These are phyloP conservation scores for Amanita phalloides DNA, from an alignment of 768 basidiomycete genomes.

Conservation along the genomic window DNA sequence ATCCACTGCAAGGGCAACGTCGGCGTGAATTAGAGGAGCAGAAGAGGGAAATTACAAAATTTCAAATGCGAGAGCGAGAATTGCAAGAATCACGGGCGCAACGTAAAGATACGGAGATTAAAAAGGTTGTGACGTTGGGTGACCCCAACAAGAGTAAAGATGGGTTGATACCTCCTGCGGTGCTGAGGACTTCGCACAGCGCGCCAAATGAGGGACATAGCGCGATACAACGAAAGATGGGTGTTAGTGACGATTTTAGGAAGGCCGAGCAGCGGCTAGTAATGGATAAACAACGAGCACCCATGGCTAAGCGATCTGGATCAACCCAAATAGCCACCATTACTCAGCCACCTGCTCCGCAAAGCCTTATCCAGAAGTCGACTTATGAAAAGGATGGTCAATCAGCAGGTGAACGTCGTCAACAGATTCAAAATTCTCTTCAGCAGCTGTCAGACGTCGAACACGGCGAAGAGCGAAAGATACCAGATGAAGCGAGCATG, in stretches of 20 bases:
- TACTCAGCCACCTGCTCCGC: neutral
- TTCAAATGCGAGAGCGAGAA: slow-evolving; percentile 1
- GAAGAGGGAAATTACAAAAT: slow-evolving; percentile 1
- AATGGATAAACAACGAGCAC: slow-evolving; percentile 6
- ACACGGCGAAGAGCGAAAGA: slow-evolving; percentile 14
- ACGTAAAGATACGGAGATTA: neutral
- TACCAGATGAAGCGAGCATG: slow-evolving; percentile 17
- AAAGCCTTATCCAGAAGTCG: too few relatives aligned
- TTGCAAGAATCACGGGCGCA: neutral
- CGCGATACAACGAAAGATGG: neutral
- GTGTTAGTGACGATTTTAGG: neutral
- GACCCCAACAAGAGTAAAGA: neutral
- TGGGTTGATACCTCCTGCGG: neutral
- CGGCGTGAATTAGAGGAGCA: slow-evolving; percentile 1
- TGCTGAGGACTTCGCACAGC: neutral
- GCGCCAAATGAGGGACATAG: too few relatives aligned
- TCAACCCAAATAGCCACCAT: neutral
- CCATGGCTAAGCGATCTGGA: neutral
- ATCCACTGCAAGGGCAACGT: neutral
- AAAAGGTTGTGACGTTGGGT: neutral
- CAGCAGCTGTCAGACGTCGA: neutral
- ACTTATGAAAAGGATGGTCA: too few relatives aligned
- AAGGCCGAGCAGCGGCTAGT: slow-evolving; percentile 1
- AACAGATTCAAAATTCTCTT: too few relatives aligned
- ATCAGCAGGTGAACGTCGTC: too few relatives aligned